Evolutionary conservation across 2,329 filamentous ascomycete species (phyloP), one percentile per base, ranked within the genome.

Genomic region (Colletotrichum nymphaeae): DNA sequence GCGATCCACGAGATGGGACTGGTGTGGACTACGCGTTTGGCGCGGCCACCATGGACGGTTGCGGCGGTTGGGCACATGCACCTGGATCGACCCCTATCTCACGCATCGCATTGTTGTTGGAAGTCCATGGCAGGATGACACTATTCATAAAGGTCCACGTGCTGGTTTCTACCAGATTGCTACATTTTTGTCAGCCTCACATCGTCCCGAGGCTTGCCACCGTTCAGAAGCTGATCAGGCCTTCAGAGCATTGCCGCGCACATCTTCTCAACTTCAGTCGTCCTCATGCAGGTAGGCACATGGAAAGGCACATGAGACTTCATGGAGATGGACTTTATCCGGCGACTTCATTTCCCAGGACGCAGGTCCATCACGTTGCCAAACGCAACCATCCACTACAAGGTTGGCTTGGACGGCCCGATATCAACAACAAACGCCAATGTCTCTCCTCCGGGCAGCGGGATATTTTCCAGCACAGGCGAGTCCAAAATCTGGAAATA

Each of bases 11-110:
- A 42, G 59, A 30, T 60, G 24, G 12, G 52, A 58, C 64, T 52
- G 57, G 58, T 63, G 58, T 58, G 64, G 65, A 19, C 26, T 69
- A 59, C 52, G 64, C 64, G 57, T 68, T 59, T 65, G 55, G 55
- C 55, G 60, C 60, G 46, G 60, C 24, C 67, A 58, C 24, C 37
- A 28, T 67, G 46, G 28, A 37, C 56, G 63, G 46, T 46, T 66
- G 19, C 56, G 16, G 22, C 26, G 55, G 63, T 32, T 35, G 55
- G 22, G 24, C 66, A 56, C 66, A 63, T 63, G 66, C 57, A 24
- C 62, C 28, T 63, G 12, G 11, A 12, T 37, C 46, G 30, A 16
- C 19, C 7, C 52, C 19, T 30, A 30, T 57, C 30, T n/a, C 53
- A 26, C 32, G 3, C 26, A 24, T 66, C 7, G 19, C 11, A 32